Evolutionary conservation across 2,329 filamentous ascomycete species (phyloP).

Genomic region (Colletotrichum sp.): DNA sequence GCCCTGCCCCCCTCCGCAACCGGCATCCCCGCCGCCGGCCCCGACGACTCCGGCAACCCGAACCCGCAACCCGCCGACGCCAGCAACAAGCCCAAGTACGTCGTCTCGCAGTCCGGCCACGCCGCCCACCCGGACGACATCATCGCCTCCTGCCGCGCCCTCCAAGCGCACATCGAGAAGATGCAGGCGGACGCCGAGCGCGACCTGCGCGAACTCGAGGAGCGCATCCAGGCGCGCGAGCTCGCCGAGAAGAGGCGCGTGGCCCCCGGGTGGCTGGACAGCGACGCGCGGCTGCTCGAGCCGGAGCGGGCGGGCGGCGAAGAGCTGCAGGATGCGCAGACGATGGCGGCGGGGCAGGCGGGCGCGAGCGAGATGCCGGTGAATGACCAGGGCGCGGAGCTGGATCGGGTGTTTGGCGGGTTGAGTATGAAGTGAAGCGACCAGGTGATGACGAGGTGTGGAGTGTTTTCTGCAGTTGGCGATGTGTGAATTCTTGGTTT

Average conservation of each 20-base stretch:
- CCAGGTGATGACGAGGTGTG: not conserved
- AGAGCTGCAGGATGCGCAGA: slow-evolving; percentile 18
- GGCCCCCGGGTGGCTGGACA: slow-evolving; percentile 83
- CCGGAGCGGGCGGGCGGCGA: slow-evolving; percentile 57
- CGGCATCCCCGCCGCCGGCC: slow-evolving; percentile 46
- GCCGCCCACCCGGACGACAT: slow-evolving; percentile 89
- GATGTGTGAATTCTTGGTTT: not conserved
- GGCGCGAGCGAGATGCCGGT: slow-evolving; percentile 40
- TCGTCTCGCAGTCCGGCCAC: slow-evolving; percentile 79
- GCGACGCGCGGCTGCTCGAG: slow-evolving; percentile 71
- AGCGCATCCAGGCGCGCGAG: slow-evolving; percentile 67
- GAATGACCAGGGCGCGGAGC: slow-evolving; percentile 57
- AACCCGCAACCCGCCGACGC: not conserved
- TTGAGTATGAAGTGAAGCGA: slow-evolving; percentile 35
- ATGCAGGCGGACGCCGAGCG: slow-evolving; percentile 71
- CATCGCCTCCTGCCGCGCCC: slow-evolving; percentile 77
- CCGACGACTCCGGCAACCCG: not conserved
- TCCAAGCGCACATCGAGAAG: slow-evolving; percentile 77
- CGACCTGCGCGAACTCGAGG: slow-evolving; percentile 74
- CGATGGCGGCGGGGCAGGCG: slow-evolving; percentile 34
- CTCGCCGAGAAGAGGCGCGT: slow-evolving; percentile 80
- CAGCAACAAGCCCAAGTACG: slow-evolving; percentile 66
- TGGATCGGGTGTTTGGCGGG: slow-evolving; percentile 63
- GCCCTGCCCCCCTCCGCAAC: slow-evolving; percentile 79
- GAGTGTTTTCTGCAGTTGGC: no score